Base-by-base conservation (phyloP, 257 asterid species). In the Avicennia marina region DNA sequence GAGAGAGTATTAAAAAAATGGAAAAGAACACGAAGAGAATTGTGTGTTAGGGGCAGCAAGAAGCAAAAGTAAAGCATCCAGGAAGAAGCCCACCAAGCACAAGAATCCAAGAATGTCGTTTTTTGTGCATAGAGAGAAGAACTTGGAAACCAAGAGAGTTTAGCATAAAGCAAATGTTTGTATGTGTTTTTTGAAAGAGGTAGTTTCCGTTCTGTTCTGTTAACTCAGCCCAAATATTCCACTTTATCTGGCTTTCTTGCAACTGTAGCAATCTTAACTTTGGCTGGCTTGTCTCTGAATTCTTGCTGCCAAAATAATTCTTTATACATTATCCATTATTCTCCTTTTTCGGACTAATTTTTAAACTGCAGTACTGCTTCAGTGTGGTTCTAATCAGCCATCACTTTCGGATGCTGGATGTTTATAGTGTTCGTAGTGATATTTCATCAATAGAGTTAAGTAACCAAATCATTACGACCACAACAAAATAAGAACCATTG, bases 191-290 rank as follows among this genome's bases (percentile, higher is more conserved):
- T 56, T 46, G 31, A 53, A 46, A 47, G 56, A n/a, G 32, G 18
- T 19, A 27, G 17, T 13, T 58, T 41, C 55, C 56, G 54, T 64
- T 52, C 64, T 16, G 44, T 64, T 71, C 25, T 26, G 65, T 64
- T 74, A 71, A 67, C 62, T 66, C n/a, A 66, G 39, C 36, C 66
- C 81, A 76, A 75, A 65, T 66, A 61, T 59, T 33, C 78, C 52
- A 71, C 87, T 84, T 81, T 81, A 77, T 78, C 72, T 64, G 51
- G 76, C 82, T 86, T 77, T 77, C 94, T 73, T 81, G 72, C 62
- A 61, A 60, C 84, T 72, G 80, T 80, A 53, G 78, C 78, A 75
- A 80, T 60, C 84, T 62, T 64, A 17, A 52, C 82, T 79, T 80
- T 79, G 68, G 70, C 51, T 68, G 68, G 68, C 80, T 62, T 54